phyloP scores from a whole-genome alignment of 768 basidiomycete species.

The Dictyophora rubrovolvata region DNA sequence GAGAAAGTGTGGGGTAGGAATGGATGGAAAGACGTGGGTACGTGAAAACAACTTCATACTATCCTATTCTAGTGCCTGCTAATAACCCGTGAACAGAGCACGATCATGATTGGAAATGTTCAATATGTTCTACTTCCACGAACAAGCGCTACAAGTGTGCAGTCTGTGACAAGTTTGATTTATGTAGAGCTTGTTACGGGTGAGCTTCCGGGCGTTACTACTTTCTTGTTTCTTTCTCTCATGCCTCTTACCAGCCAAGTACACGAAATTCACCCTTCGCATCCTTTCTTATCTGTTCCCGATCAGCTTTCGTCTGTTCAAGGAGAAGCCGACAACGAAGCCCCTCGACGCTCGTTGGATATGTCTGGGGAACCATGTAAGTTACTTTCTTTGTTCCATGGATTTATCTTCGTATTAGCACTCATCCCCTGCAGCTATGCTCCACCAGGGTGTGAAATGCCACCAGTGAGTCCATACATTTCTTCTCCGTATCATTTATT shows the following conservation, averaged over 20 bases:
- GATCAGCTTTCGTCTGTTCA: slow-evolving; percentile 38
- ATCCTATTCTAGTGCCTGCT: not conserved
- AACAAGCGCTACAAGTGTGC: slow-evolving; percentile 71
- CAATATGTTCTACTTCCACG: slow-evolving; percentile 64
- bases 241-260: slow-evolving; percentile 49
- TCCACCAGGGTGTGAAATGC: slow-evolving; percentile 76
- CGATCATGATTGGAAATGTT: slow-evolving; percentile 66
- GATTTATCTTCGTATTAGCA: not conserved
- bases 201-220: slow-evolving; percentile 20
- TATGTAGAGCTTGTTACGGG: slow-evolving; percentile 82
- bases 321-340: slow-evolving; percentile 29
- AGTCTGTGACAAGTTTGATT: slow-evolving; percentile 66
- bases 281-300: slow-evolving; percentile 77
- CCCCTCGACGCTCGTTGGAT: slow-evolving; percentile 12
- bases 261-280: slow-evolving; percentile 83
- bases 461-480: slow-evolving; percentile 52
- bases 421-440: slow-evolving; percentile 39
- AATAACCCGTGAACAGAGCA: slow-evolving; percentile 41
- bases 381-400: slow-evolving; percentile 15
- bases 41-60: slow-evolving; percentile 19
- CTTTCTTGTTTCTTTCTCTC: not conserved
- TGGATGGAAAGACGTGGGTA: slow-evolving; percentile 88
- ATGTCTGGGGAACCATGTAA: slow-evolving; percentile 54
- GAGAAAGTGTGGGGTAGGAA: slow-evolving; percentile 78
- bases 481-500: not conserved